Conservation (phyloP, 352 stramenopile genomes). For the Phytophthora crassamura region DNA sequence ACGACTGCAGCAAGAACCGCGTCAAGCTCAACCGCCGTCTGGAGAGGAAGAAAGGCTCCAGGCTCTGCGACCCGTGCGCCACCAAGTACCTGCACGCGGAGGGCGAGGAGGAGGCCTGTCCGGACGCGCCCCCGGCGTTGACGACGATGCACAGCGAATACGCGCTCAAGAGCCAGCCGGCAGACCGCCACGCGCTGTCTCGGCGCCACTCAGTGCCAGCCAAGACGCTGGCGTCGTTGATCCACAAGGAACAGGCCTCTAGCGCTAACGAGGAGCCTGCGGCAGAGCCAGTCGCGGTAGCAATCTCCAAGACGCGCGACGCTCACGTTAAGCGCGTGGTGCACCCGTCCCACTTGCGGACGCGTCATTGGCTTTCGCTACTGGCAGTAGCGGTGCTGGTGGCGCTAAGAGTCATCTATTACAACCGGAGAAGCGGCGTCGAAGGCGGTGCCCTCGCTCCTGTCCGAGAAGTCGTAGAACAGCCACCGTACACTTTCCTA, state of each 20-base stretch:
- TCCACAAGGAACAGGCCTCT: conserved; percentile 23
- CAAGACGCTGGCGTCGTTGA: conserved; percentile 28
- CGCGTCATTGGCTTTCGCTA: conserved; percentile 61
- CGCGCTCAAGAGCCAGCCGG: conserved; percentile 12
- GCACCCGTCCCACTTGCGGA: conserved; percentile 52
- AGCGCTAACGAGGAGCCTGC: neutral
- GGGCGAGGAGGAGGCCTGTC: conserved; percentile 34
- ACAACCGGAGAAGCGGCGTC: conserved; percentile 31
- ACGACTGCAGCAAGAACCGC: conserved; percentile 86
- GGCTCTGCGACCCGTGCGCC: conserved; percentile 77
- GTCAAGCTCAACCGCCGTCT: conserved; percentile 74
- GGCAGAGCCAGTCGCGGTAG: conserved; percentile 1
- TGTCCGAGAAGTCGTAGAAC: neutral
- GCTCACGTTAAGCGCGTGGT: conserved; percentile 7
- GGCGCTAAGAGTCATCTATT: conserved; percentile 46
- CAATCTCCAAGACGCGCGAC: conserved; percentile 18
- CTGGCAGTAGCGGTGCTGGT: conserved; percentile 40
- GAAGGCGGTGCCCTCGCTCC: conserved; percentile 25
- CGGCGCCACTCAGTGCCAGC: conserved; percentile 34
- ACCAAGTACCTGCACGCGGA: conserved; percentile 60
- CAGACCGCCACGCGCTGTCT: conserved; percentile 15
- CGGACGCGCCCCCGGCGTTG: conserved; percentile 36
- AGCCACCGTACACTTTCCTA: conserved; percentile 36
- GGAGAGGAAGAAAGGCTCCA: conserved; percentile 74
- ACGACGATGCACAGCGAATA: conserved; percentile 26